These are phyloP conservation scores for Leishmania turanica DNA, from an alignment of 208 protist genomes.

Conservation along the genomic window DNA sequence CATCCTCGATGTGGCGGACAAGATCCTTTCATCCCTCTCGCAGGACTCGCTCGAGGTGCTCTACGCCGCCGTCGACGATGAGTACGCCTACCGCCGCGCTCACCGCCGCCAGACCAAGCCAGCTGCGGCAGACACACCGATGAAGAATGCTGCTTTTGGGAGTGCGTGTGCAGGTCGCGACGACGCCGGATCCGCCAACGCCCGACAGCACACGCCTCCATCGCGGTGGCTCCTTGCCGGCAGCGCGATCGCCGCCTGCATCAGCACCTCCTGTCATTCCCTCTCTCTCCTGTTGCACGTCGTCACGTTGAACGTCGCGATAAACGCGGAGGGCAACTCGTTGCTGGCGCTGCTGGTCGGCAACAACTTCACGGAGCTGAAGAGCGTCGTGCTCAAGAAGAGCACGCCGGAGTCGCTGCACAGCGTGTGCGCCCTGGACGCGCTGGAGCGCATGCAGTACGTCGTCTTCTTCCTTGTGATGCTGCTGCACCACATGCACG, in stretches of 20 bases:
- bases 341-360: conserved; percentile 93
- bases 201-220: background rate
- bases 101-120: background rate
- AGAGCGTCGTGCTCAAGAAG: conserved; percentile 94
- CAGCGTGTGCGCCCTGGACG: conserved; percentile 83
- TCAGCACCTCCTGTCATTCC: conserved; percentile 68
- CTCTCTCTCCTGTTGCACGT: conserved; percentile 84
- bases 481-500: conserved; percentile 36
- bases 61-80: conserved; percentile 42
- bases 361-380: conserved; percentile 95
- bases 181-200: background rate
- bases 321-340: conserved; percentile 91
- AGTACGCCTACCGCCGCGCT: conserved; percentile 4
- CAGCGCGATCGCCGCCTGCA: conserved; percentile 24
- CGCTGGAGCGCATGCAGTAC: conserved; percentile 51
- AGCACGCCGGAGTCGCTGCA: conserved; percentile 85
- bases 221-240: conserved; percentile 33
- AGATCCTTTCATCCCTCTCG: conserved; percentile 87
- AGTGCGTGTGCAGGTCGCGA: background rate
- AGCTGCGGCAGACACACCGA: background rate
- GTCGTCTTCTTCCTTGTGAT: conserved; percentile 82
- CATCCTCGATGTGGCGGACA: conserved; percentile 92
- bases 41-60: conserved; percentile 86
- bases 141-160: background rate
- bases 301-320: conserved; percentile 93